Evolutionary conservation across 805 yeast species (phyloP), one percentile per base, ranked within the genome.

Genomic region (Ogataea saltuana): DNA sequence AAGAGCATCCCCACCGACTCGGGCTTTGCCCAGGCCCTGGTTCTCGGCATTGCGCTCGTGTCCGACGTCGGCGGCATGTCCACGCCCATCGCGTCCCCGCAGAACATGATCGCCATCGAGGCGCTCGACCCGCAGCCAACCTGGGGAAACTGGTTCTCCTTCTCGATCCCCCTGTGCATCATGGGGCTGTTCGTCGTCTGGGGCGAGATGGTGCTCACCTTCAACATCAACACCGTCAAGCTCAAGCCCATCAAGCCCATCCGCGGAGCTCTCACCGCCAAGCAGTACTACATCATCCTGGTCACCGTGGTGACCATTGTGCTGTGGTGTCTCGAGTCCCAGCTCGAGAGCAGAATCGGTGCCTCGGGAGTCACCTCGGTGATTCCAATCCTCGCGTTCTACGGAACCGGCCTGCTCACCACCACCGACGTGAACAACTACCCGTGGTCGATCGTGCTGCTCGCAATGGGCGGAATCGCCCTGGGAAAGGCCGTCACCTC

Each of bases 141-240:
- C 3, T 75, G 81, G 81, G 80, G 79, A 16, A 70, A 75, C 50
- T 75, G 81, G 81, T 75, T 75, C 55, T 74, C 71, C 6, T 65
- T 75, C 46, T 71, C 79, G 2, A 58, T 74, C 28, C 81, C 81
- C 3, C 68, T 73, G 4, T 68, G 74, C 48, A 46, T 71, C 1
- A 45, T 74, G 16, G 64, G 72, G 15, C 60, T 74, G 41, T 42
- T 72, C 15, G 58, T 72, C 45, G 59, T 60, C 61, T 74, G 69
- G 67, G 73, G 60, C 57, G 76, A 65, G 67, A 76, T 83, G 59
- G 59, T 78, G 35, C 64, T 78, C 4, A 80, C 84, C 40, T 80
- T 80, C 59, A 68, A 78, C 25, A 69, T 75, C 34, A 71, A 72
- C 43, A 55, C 61, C 3, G 71, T 76, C 4, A 77, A 76, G 52